These are phyloP conservation scores for Rhodocollybia butyracea DNA, from an alignment of 768 basidiomycete species.

Conservation along the genomic window DNA sequence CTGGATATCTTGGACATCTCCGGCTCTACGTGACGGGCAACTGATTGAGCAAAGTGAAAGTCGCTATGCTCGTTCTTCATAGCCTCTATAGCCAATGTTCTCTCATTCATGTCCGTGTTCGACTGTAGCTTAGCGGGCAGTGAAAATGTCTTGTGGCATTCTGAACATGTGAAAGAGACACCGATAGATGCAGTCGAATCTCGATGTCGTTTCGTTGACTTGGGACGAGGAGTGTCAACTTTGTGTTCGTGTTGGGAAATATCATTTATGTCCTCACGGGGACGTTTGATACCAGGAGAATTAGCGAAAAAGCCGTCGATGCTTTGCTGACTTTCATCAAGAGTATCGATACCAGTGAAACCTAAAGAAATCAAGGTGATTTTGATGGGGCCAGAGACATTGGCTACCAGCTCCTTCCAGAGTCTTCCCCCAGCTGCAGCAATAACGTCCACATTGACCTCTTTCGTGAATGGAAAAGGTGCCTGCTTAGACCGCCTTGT, in stretches of 20 bases:
- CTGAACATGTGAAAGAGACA: conserved; percentile 51
- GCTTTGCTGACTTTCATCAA: conserved; percentile 76
- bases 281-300: conserved; percentile 31
- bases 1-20: conserved; percentile 23
- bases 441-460: conserved; percentile 74
- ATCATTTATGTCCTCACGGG: conserved; percentile 27
- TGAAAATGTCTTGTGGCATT: conserved; percentile 50
- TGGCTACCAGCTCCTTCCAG: conserved; percentile 84
- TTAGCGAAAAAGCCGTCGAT: conserved; percentile 84
- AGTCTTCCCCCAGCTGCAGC: conserved; percentile 73
- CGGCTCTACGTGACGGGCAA: conserved; percentile 44
- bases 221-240: not conserved
- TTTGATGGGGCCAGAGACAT: conserved; percentile 44
- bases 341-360: conserved; percentile 74
- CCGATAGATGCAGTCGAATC: not conserved
- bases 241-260: not conserved
- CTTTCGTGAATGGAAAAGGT: conserved; percentile 79
- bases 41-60: conserved; percentile 83
- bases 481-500: conserved; percentile 75
- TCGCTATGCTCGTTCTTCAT: conserved; percentile 77
- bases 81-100: conserved; percentile 33
- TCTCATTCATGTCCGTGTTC: conserved; percentile 25
- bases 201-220: not conserved
- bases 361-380: conserved; percentile 70
- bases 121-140: conserved; percentile 23